Conservation (phyloP, 2,329 filamentous ascomycete genomes). For the Alternaria postmessia region DNA sequence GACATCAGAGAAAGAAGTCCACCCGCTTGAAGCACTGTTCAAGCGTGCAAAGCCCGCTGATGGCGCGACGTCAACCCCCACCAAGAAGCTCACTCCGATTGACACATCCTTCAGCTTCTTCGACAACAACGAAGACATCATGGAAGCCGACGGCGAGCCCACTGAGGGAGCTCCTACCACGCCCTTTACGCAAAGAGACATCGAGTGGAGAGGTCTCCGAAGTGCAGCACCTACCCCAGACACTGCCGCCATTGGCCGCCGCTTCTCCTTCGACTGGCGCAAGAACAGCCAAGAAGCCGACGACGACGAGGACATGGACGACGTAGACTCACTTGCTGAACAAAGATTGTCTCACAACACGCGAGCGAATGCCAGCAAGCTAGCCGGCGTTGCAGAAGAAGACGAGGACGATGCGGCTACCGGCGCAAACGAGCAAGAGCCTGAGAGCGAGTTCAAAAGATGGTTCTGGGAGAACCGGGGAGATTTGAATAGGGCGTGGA, state of each 20-base stretch:
- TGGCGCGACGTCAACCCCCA: conserved; percentile 43
- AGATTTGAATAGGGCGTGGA: conserved; percentile 59
- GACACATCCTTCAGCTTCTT: conserved; percentile 83
- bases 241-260: conserved; percentile 77
- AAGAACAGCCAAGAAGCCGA: conserved; percentile 55
- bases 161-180: conserved; percentile 69
- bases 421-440: conserved; percentile 39
- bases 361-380: conserved; percentile 34
- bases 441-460: conserved; percentile 67
- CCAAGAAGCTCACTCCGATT: conserved; percentile 51
- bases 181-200: conserved; percentile 80
- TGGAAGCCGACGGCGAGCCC: conserved; percentile 50
- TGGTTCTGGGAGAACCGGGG: conserved; percentile 66
- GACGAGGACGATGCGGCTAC: conserved; percentile 29
- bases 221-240: conserved; percentile 96
- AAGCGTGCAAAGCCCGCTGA: conserved; percentile 68
- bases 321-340: conserved; percentile 26
- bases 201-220: conserved; percentile 76
- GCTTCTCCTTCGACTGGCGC: conserved; percentile 62
- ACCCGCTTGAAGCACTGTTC: conserved; percentile 92
- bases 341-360: conserved; percentile 43
- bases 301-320: conserved; percentile 53
- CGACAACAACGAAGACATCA: conserved; percentile 53
- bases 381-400: conserved; percentile 37
- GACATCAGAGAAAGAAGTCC: conserved; percentile 60